phyloP scores from a whole-genome alignment of 2,329 filamentous ascomycete genomes.

The Orbilia oligospora region DNA sequence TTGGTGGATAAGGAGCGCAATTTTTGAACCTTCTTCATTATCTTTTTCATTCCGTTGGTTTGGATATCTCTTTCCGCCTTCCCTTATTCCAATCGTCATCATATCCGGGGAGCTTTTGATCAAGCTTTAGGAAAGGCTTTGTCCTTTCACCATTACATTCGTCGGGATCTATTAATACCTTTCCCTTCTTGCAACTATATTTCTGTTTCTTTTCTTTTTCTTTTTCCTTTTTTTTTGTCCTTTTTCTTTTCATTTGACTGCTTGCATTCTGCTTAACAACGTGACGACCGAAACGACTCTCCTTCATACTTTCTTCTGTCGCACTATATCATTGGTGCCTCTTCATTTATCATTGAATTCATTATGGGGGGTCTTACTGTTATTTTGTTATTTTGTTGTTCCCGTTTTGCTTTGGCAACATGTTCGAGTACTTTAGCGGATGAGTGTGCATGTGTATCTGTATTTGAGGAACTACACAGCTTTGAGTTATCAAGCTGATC shows the following conservation, averaged over 20 bases:
- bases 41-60: slow-evolving; percentile 25
- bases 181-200: slow-evolving; percentile 23
- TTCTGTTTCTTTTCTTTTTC: neutral
- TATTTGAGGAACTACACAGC: slow-evolving; percentile 6
- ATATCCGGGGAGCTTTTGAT: slow-evolving; percentile 44
- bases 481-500: neutral
- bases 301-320: slow-evolving; percentile 54
- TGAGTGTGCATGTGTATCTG: slow-evolving; percentile 30
- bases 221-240: neutral
- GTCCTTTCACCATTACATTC: slow-evolving; percentile 11
- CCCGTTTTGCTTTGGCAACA: slow-evolving; percentile 14
- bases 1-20: slow-evolving; percentile 54
- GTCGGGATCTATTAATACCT: slow-evolving; percentile 31
- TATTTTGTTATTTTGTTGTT: neutral
- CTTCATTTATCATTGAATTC: slow-evolving; percentile 5
- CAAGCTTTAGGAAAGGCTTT: slow-evolving; percentile 29
- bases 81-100: neutral
- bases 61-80: slow-evolving; percentile 25
- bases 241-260: neutral
- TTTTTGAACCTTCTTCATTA: slow-evolving; percentile 10
- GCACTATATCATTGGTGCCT: slow-evolving; percentile 21
- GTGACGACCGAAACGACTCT: slow-evolving; percentile 59
- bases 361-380: slow-evolving; percentile 17
- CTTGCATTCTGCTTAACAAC: slow-evolving; percentile 19
- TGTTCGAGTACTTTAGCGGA: slow-evolving; percentile 48